These are phyloP conservation scores for Pseudogymnoascus sp. DNA, from an alignment of 2,329 filamentous ascomycete genomes.

Conservation along the genomic window DNA sequence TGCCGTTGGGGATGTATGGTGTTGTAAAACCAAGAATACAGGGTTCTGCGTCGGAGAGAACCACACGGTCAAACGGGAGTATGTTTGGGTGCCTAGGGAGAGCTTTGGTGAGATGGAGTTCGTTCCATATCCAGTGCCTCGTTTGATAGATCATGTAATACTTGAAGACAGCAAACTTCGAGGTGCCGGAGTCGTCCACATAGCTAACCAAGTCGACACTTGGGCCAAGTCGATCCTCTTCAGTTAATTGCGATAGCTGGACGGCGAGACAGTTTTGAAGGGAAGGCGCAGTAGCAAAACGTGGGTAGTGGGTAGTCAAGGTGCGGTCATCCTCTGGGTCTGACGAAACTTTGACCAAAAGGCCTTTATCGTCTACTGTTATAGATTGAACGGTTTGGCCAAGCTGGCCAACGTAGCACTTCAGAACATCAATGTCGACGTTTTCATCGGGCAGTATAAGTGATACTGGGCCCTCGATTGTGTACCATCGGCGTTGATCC, in stretches of 20 bases:
- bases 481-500: background rate
- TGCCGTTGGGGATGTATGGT: slow-evolving; percentile 32
- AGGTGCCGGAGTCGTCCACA: background rate
- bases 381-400: background rate
- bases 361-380: background rate
- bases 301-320: background rate
- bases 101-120: slow-evolving; percentile 32
- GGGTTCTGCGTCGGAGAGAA: slow-evolving; percentile 30
- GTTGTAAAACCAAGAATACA: slow-evolving; percentile 35
- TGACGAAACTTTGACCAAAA: background rate
- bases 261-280: background rate
- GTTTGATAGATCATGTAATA: background rate
- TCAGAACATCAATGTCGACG: background rate
- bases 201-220: background rate
- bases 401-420: background rate
- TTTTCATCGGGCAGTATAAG: background rate
- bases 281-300: background rate
- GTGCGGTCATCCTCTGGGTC: background rate
- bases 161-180: background rate
- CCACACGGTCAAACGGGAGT: slow-evolving; percentile 31
- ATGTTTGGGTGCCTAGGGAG: slow-evolving; percentile 34
- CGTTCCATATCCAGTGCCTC: slow-evolving; percentile 26
- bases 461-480: background rate
- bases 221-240: background rate
- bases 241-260: background rate